These are phyloP conservation scores for Russula emetica DNA, from an alignment of 768 basidiomycete species.

Conservation along the genomic window DNA sequence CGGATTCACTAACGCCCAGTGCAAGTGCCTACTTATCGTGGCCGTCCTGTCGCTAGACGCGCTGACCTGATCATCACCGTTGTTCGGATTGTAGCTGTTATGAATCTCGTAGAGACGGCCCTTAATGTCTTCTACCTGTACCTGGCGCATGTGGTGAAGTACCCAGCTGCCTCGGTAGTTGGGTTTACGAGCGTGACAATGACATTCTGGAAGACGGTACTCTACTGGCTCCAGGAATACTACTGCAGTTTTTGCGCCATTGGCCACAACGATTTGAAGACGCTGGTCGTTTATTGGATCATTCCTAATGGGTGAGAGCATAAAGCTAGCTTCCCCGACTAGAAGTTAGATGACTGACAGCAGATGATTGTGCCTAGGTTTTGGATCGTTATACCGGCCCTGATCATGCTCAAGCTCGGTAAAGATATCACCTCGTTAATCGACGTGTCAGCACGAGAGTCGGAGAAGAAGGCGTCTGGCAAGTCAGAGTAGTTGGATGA, in stretches of 20 bases:
- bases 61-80: neutral
- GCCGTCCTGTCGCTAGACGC: neutral
- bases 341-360: slow-evolving; percentile 4
- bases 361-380: slow-evolving; percentile 40
- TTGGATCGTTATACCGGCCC: slow-evolving; percentile 71
- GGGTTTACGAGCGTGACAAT: slow-evolving; percentile 70
- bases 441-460: slow-evolving; percentile 30
- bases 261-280: slow-evolving; percentile 62
- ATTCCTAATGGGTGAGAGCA: slow-evolving; percentile 70
- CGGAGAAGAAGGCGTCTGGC: slow-evolving; percentile 33
- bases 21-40: slow-evolving; percentile 31
- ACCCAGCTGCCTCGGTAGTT: slow-evolving; percentile 65
- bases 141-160: slow-evolving; percentile 56
- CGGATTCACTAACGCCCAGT: slow-evolving; percentile 85
- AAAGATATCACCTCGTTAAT: slow-evolving; percentile 54
- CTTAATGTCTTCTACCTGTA: slow-evolving; percentile 75
- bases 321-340: neutral
- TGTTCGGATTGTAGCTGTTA: slow-evolving; percentile 47
- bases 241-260: slow-evolving; percentile 67
- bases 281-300: slow-evolving; percentile 60
- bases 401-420: slow-evolving; percentile 58
- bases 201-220: slow-evolving; percentile 79
- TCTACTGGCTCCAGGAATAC: slow-evolving; percentile 82
- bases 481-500: slow-evolving; percentile 33
- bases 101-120: slow-evolving; percentile 77